Base-by-base conservation (phyloP, 1,284 basidiomycete genomes). In the Ceratorhiza oryzae-sativae region DNA sequence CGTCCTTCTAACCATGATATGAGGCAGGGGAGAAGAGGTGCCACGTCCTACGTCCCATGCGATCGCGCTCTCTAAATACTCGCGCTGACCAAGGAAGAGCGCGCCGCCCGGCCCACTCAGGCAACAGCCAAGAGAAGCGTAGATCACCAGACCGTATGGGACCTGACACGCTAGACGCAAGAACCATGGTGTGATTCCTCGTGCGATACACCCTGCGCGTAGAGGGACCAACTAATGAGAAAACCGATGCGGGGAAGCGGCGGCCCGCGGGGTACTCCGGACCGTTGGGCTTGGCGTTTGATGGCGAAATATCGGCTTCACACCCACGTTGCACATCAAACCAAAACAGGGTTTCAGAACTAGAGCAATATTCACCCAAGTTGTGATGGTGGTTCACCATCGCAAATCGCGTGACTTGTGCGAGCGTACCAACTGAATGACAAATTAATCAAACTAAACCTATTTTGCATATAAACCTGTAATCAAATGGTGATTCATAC, bases 211-310 rank as follows among this genome's bases (percentile, higher is more conserved):
- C 4, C 9, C n/a, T 45, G 42, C 36, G 34, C 49, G 48, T 70
- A 58, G 41, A 41, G 9, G 53, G 39, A 20, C 27, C 65, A 53
- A 58, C 13, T 39, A 41, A 45, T 53, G 48, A 70, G 51, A 45
- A 39, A 56, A 45, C 12, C 12, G 39, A 42, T 49, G n/a, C n/a
- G 49, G 63, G 51, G 51, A 39, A 42, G 36, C 20, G 23, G 51
- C 63, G 51, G 63, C 49, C 63, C 63, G 63, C 41, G 63, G 63
- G 65, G 65, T 58, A 70, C 65, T 51, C 65, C 65, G 65, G 65
- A 58, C 65, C 65, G 65, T 58, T 10, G 63, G 36, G 23, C 65
- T 70, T 70, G 65, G 65, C 65, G 42, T 6, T 23, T 68, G 56
- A 41, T 59, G 63, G 63, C n/a, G 51, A 68, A 68, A 68, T 56